Percentiles rank a stretch among this genome's conserved stretches.
These are phyloP conservation scores for Arthrobotrys iridis DNA, from an alignment of 2,329 filamentous ascomycete genomes.

Conservation along the genomic window DNA sequence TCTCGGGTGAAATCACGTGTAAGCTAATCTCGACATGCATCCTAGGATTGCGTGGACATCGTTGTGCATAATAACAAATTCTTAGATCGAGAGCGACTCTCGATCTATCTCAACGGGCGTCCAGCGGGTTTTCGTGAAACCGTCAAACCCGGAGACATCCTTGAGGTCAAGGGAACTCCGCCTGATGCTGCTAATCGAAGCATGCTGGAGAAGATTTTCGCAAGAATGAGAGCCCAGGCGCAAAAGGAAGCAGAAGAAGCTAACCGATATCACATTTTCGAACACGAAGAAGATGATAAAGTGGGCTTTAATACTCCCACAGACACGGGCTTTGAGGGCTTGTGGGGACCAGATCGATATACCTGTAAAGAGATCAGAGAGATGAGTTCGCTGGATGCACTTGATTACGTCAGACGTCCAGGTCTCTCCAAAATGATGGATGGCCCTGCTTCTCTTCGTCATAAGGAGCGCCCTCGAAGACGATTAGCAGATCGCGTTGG, in stretches of 20 bases:
- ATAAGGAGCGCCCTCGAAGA: neutral
- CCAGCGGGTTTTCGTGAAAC: neutral
- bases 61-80: constrained; percentile 8
- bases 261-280: neutral
- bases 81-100: neutral
- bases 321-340: neutral
- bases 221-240: neutral
- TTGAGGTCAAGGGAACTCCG: constrained; percentile 2
- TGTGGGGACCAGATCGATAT: neutral
- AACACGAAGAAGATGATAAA: neutral
- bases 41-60: neutral
- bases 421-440: too few relatives aligned
- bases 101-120: neutral
- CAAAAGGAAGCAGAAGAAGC: neutral
- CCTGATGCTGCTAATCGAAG: neutral
- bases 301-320: neutral
- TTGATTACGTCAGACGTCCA: too few relatives aligned
- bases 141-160: constrained; percentile 16
- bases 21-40: neutral
- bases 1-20: neutral
- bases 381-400: too few relatives aligned
- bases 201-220: neutral
- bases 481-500: neutral
- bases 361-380: neutral
- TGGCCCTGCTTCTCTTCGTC: too few relatives aligned